Evolutionary conservation across 768 basidiomycete species (phyloP).

Genomic region (Hypholoma sublateritium): DNA sequence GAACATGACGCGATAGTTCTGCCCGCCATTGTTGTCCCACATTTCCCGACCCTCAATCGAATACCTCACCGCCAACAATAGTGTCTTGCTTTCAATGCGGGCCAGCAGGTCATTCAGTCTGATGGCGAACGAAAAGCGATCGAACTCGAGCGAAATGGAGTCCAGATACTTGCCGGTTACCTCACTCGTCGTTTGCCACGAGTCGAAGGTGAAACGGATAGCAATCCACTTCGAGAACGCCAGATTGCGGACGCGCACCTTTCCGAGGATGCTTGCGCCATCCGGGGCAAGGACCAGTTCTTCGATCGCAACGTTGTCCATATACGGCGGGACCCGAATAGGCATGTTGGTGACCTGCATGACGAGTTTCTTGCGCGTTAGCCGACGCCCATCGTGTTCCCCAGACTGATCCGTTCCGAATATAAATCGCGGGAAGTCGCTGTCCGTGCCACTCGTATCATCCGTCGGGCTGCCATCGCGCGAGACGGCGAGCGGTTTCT

Average conservation of each 20-base stretch:
- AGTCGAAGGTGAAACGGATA: conserved; percentile 90
- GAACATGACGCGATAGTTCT: conserved; percentile 81
- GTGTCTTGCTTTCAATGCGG: conserved; percentile 78
- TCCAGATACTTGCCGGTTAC: conserved; percentile 72
- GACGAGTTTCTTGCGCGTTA: conserved; percentile 37
- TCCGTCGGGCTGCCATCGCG: conserved; percentile 86
- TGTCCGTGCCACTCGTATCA: conserved; percentile 81
- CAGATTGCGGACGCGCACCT: conserved; percentile 79
- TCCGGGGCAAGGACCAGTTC: conserved; percentile 51
- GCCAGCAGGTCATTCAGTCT: conserved; percentile 76
- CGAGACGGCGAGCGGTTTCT: conserved; percentile 92
- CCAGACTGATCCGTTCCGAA: conserved; percentile 36
- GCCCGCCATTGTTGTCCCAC: conserved; percentile 89
- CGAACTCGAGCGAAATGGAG: conserved; percentile 37
- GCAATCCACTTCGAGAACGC: conserved; percentile 87
- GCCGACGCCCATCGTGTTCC: conserved; percentile 29
- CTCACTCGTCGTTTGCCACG: conserved; percentile 96
- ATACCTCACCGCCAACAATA: conserved; percentile 79
- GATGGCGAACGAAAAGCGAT: conserved; percentile 77
- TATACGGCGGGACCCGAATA: conserved; percentile 30
- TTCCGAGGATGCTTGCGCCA: conserved; percentile 61
- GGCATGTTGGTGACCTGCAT: conserved; percentile 77
- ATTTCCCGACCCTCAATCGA: conserved; percentile 69
- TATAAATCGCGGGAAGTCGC: conserved; percentile 71
- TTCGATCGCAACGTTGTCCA: conserved; percentile 53